A percentile compares a stretch with the other conserved stretches of the same genome.
Evolutionary conservation across 495 filamentous ascomycete species (phyloP).

Genomic region (Wilcoxina mikolae): DNA sequence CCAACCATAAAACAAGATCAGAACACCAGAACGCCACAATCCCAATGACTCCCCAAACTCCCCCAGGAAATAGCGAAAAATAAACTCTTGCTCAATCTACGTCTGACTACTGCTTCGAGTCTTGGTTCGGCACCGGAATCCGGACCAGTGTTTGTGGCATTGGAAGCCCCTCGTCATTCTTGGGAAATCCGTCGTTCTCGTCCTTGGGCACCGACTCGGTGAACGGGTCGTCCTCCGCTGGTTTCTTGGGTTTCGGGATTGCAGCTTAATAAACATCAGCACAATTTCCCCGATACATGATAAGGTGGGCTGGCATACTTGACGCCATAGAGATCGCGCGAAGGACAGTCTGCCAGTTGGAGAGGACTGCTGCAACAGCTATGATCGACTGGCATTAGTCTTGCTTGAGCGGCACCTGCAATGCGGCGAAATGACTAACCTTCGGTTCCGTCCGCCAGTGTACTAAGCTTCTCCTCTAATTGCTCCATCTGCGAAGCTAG

Average conservation of each 20-base stretch:
- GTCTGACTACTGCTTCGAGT: background rate
- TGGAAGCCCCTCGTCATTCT: conserved; percentile 33
- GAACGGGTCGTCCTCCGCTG: conserved; percentile 24
- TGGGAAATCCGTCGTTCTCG: conserved; percentile 30
- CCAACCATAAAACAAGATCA: background rate
- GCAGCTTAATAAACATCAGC: conserved; percentile 33
- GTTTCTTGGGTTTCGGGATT: conserved; percentile 45
- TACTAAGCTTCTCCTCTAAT: conserved; percentile 72
- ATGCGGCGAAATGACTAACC: conserved; percentile 38
- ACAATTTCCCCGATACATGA: conserved; percentile 5
- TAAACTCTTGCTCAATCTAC: background rate
- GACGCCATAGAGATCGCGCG: conserved; percentile 90
- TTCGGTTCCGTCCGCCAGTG: conserved; percentile 85
- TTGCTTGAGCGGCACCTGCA: background rate
- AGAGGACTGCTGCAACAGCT: conserved; percentile 83
- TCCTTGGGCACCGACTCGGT: conserved; percentile 10
- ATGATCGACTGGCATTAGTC: conserved; percentile 9
- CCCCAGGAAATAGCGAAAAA: background rate
- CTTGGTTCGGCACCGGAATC: conserved; percentile 38
- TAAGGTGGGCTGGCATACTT: conserved; percentile 41
- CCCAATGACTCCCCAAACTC: background rate
- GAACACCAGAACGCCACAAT: background rate
- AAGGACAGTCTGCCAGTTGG: conserved; percentile 94
- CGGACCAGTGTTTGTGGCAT: conserved; percentile 69
- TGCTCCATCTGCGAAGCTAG: conserved; percentile 83